Percentiles rank a stretch among this genome's conserved stretches.
Evolutionary conservation across 2,329 filamentous ascomycete species (phyloP).

Genomic region (Magnaporthales sp.): DNA sequence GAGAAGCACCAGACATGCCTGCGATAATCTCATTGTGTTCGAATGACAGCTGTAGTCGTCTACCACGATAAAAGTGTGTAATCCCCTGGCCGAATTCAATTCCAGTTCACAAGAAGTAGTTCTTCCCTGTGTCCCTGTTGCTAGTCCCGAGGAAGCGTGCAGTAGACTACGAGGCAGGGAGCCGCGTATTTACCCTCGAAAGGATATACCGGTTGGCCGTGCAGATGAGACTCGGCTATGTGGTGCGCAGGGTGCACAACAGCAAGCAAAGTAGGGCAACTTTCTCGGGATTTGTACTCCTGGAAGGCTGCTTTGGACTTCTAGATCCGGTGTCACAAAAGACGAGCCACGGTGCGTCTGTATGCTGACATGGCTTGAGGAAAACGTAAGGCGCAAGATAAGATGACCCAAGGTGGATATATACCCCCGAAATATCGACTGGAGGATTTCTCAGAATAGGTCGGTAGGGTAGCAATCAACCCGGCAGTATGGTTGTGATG

Average conservation of each 20-base stretch:
- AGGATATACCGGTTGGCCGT: background rate
- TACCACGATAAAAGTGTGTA: background rate
- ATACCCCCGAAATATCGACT: background rate
- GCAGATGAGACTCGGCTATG: background rate
- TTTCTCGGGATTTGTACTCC: background rate
- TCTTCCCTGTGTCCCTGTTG: background rate
- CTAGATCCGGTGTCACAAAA: background rate
- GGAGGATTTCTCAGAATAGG: background rate
- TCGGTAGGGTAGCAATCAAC: background rate
- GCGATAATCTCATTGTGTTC: background rate
- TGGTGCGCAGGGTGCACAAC: background rate
- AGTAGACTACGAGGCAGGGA: background rate
- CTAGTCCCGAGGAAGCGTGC: background rate
- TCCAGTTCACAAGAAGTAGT: background rate
- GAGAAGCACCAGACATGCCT: slow-evolving; percentile 11
- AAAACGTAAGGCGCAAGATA: background rate
- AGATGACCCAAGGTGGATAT: background rate
- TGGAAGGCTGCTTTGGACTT: background rate
- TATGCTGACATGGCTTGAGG: background rate
- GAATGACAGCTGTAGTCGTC: background rate
- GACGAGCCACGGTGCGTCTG: background rate
- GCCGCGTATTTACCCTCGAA: background rate
- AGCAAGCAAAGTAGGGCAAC: background rate
- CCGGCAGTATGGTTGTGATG: background rate
- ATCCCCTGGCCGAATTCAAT: background rate